Percentiles rank a stretch among this genome's conserved stretches.
These are phyloP conservation scores for Nitzschia sp. DNA, from an alignment of 108 stramenopile genomes.

Conservation along the genomic window DNA sequence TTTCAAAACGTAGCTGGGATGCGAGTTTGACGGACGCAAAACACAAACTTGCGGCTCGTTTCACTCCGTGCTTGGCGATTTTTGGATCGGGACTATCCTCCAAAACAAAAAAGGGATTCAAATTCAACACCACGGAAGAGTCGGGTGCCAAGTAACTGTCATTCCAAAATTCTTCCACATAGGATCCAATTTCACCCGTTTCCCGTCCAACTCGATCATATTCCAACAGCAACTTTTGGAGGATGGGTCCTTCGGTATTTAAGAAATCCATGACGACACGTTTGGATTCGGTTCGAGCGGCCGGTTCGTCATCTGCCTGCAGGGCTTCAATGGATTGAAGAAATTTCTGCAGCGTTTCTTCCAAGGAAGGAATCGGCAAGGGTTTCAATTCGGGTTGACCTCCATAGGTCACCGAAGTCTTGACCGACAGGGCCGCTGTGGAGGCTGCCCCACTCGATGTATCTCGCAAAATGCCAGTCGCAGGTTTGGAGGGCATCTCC, in stretches of 20 bases:
- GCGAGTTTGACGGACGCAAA: conserved; percentile 79
- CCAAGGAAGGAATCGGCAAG: conserved; percentile 78
- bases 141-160: conserved; percentile 88
- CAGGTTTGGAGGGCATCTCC: background rate
- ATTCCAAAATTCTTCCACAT: conserved; percentile 89
- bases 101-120: conserved; percentile 89
- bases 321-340: conserved; percentile 49
- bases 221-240: conserved; percentile 70
- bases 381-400: conserved; percentile 55
- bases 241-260: conserved; percentile 53
- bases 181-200: conserved; percentile 60
- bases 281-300: conserved; percentile 4
- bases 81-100: conserved; percentile 87
- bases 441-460: background rate
- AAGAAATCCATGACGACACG: conserved; percentile 23
- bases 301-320: conserved; percentile 44
- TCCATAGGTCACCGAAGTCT: conserved; percentile 45
- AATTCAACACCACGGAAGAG: conserved; percentile 75
- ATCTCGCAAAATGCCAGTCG: background rate
- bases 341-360: conserved; percentile 75
- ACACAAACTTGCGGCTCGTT: conserved; percentile 69
- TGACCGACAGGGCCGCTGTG: background rate
- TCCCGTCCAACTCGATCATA: conserved; percentile 62
- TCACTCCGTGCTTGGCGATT: conserved; percentile 60
- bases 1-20: conserved; percentile 61